These are phyloP conservation scores for Buxus sempervirens DNA, from an alignment of 164 flowering plant species.

Conservation along the genomic window DNA sequence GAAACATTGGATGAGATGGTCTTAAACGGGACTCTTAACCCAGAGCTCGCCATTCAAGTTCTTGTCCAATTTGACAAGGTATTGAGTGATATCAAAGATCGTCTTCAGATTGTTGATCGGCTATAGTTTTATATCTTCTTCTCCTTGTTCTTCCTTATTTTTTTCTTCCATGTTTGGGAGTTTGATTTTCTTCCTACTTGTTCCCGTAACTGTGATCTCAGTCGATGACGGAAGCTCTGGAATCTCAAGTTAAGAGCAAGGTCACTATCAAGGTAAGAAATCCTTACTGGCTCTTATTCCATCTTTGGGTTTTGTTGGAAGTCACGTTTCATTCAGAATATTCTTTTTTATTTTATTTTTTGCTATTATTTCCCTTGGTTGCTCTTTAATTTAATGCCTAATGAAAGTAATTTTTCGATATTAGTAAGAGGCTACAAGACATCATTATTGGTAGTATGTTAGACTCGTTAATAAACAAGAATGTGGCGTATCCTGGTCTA, in stretches of 20 bases:
- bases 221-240: conserved; percentile 38
- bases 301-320: no score
- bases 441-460: no score
- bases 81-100: conserved; percentile 19
- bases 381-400: no score
- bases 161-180: background rate
- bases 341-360: no score
- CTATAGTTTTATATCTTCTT: no score
- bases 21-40: conserved; percentile 65
- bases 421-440: no score
- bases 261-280: conserved; percentile 26
- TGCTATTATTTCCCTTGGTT: no score
- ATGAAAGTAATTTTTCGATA: no score
- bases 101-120: no score
- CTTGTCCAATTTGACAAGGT: conserved; percentile 98
- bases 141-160: background rate
- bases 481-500: no score
- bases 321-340: no score
- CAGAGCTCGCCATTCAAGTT: conserved; percentile 91
- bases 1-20: conserved; percentile 98
- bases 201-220: conserved; percentile 5
- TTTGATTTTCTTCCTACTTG: background rate
- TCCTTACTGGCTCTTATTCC: background rate
- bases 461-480: no score
- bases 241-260: conserved; percentile 29